Evolutionary conservation across 208 protist genomes (phyloP).

Genomic region (Acanthamoeba lugdunensis): DNA sequence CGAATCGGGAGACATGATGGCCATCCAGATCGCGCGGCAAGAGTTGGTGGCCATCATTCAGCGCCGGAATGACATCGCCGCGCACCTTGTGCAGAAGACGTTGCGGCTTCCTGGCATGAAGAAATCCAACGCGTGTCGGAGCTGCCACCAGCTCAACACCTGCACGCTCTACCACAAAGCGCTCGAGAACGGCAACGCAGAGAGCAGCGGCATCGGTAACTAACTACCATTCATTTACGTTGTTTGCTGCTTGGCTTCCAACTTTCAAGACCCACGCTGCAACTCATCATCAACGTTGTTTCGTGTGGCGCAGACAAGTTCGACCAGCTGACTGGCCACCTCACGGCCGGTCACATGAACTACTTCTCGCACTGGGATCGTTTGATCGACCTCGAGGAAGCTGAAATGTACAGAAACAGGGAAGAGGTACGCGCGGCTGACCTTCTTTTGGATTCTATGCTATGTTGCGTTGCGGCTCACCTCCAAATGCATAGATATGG

Average conservation of each 20-base stretch:
- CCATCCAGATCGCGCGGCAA: not conserved
- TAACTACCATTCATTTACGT: not conserved
- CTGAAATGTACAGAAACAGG: slow-evolving; percentile 67
- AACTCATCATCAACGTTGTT: not conserved
- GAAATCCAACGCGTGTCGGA: not conserved
- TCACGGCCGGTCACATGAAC: slow-evolving; percentile 47
- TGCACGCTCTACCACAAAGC: slow-evolving; percentile 73
- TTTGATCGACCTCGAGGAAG: slow-evolving; percentile 67
- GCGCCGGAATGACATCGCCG: slow-evolving; percentile 47
- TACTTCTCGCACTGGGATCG: slow-evolving; percentile 66
- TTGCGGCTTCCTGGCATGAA: slow-evolving; percentile 42
- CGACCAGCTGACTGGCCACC: slow-evolving; percentile 52
- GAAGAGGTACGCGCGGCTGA: slow-evolving; percentile 35
- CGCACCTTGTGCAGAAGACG: slow-evolving; percentile 57
- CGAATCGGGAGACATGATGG: slow-evolving; percentile 33
- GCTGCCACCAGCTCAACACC: slow-evolving; percentile 45
- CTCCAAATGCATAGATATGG: not conserved
- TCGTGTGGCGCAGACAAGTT: slow-evolving; percentile 3
- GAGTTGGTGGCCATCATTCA: slow-evolving; percentile 46
- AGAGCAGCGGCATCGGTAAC: slow-evolving; percentile 47
- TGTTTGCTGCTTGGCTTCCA: not conserved
- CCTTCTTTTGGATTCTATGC: not conserved
- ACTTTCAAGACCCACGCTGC: not conserved
- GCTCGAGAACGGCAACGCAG: slow-evolving; percentile 45
- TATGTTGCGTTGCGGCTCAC: not conserved